Evolutionary conservation across 2,329 filamentous ascomycete species (phyloP).

Genomic region (Graphiopsis chlorocephala): DNA sequence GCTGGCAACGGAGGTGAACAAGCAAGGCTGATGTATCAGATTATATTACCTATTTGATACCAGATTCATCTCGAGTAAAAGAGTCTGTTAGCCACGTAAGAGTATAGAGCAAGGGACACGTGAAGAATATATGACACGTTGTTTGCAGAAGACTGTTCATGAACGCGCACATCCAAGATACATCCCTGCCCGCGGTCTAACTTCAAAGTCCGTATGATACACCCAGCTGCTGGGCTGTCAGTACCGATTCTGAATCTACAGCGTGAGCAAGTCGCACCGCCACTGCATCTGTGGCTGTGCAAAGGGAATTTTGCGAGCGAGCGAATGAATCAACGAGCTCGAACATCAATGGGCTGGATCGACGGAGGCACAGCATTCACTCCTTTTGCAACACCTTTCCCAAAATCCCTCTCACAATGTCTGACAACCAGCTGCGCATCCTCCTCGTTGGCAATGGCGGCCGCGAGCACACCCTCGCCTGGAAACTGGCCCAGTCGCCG

Average conservation of each 20-base stretch:
- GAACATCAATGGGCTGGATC: background rate
- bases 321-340: background rate
- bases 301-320: background rate
- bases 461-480: conserved; percentile 89
- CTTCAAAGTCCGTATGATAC: too few relatives aligned
- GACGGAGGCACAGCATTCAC: conserved; percentile 9
- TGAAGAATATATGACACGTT: background rate
- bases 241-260: too few relatives aligned
- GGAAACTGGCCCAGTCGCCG: conserved; percentile 84
- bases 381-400: background rate
- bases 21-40: background rate
- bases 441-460: conserved; percentile 92
- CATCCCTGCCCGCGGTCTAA: too few relatives aligned
- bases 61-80: background rate
- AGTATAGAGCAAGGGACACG: background rate
- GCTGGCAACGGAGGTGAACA: background rate
- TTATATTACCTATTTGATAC: background rate
- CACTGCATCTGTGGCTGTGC: background rate
- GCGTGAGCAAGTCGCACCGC: too few relatives aligned
- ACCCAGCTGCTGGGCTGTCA: too few relatives aligned
- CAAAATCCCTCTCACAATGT: conserved; percentile 18
- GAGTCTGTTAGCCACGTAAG: background rate
- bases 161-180: too few relatives aligned
- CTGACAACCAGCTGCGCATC: conserved; percentile 54
- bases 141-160: background rate